Conservation (phyloP, 306 rosid genomes). For the Malus sylvestris region DNA sequence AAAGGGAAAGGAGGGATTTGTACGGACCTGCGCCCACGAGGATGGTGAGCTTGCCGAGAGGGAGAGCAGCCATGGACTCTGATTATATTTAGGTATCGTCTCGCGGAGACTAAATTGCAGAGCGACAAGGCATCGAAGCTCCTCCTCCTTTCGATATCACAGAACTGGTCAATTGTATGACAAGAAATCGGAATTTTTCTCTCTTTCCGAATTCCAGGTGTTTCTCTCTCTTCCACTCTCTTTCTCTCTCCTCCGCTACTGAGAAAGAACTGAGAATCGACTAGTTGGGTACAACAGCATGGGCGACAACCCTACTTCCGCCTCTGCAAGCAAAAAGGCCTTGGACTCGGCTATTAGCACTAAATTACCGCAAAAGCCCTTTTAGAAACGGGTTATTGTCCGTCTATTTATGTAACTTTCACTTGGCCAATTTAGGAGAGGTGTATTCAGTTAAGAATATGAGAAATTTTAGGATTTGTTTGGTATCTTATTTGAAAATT, state of each 20-base stretch:
- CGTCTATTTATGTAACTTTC: no score
- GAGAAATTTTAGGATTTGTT: no score
- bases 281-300: neutral
- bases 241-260: neutral
- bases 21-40: slow-evolving; percentile 83
- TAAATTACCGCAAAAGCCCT: neutral
- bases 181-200: slow-evolving; percentile 10
- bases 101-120: slow-evolving; percentile 11
- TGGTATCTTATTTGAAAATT: no score
- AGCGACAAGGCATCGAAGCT: slow-evolving; percentile 27
- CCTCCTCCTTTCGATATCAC: slow-evolving; percentile 3
- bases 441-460: no score
- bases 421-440: no score
- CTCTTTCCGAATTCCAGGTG: neutral
- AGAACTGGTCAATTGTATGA: neutral
- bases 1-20: neutral
- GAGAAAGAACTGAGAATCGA: neutral
- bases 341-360: neutral
- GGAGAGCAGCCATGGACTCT: slow-evolving; percentile 63
- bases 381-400: neutral
- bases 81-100: neutral
- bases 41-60: slow-evolving; percentile 73
- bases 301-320: slow-evolving; percentile 3
- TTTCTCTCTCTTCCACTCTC: neutral
- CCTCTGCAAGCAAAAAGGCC: neutral